A percentile compares a stretch with the other conserved stretches of the same genome.
Evolutionary conservation across 106 monocot genomes (phyloP).

Genomic region (Amphibolis antarctica): DNA sequence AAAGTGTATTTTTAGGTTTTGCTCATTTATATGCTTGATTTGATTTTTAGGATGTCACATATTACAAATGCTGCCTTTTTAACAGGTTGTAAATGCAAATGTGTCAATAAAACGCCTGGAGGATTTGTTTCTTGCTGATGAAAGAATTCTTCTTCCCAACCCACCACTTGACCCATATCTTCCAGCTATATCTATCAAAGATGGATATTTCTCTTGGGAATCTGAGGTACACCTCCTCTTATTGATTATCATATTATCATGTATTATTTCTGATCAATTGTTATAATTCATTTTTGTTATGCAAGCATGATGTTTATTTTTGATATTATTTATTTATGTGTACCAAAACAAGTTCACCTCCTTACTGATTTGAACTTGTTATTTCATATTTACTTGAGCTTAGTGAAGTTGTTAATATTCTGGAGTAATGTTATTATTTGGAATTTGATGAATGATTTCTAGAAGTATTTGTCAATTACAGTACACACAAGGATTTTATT

Average conservation of each 20-base stretch:
- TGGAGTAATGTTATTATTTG: background rate
- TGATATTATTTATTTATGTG: background rate
- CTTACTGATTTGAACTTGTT: background rate
- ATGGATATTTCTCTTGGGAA: conserved; percentile 97
- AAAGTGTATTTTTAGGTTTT: too few relatives aligned
- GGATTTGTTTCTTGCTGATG: conserved; percentile 80
- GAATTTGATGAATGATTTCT: too few relatives aligned
- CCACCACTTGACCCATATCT: conserved; percentile 70
- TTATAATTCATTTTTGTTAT: background rate
- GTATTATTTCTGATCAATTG: too few relatives aligned
- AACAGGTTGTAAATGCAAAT: conserved; percentile 90
- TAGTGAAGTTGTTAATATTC: background rate
- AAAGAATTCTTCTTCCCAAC: conserved; percentile 78
- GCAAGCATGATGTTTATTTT: background rate
- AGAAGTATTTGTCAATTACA: too few relatives aligned
- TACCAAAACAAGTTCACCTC: background rate
- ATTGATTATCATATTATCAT: background rate
- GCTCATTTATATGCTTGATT: too few relatives aligned
- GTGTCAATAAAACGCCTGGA: conserved; percentile 90
- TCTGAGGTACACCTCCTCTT: conserved; percentile 47
- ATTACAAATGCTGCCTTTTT: conserved; percentile 5
- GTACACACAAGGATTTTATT: too few relatives aligned
- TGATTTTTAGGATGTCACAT: background rate
- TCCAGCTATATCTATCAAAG: conserved; percentile 81
- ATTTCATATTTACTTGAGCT: background rate